Evolutionary conservation across 306 rosid species (phyloP).

Genomic region (Psophocarpus tetragonolobus): DNA sequence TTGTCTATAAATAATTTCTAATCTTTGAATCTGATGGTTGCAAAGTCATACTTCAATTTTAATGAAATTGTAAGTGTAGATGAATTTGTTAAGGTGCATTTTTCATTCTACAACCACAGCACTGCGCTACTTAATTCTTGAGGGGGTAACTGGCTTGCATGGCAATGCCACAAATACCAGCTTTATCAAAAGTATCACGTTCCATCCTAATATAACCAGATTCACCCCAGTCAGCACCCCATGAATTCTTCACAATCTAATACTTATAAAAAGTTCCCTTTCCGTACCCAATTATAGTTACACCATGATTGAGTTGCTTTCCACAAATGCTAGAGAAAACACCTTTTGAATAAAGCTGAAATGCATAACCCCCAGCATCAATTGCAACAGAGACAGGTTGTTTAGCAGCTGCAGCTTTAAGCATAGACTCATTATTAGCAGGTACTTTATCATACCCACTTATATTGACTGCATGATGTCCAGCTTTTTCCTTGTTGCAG

Average conservation of each 20-base stretch:
- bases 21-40: slow-evolving; percentile 25
- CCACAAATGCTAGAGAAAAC: slow-evolving; percentile 60
- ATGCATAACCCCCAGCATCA: slow-evolving; percentile 50
- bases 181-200: slow-evolving; percentile 28
- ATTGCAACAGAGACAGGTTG: slow-evolving; percentile 74
- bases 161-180: slow-evolving; percentile 77
- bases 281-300: slow-evolving; percentile 68
- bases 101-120: slow-evolving; percentile 9
- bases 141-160: slow-evolving; percentile 69
- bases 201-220: slow-evolving; percentile 61
- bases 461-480: slow-evolving; percentile 38
- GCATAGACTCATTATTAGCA: slow-evolving; percentile 43
- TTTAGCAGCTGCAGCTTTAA: slow-evolving; percentile 61
- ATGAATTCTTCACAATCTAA: slow-evolving; percentile 81
- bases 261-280: slow-evolving; percentile 39
- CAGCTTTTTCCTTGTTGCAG: slow-evolving; percentile 41
- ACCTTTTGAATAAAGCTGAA: slow-evolving; percentile 70
- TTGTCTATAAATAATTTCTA: neutral
- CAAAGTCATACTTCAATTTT: slow-evolving; percentile 9
- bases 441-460: slow-evolving; percentile 64
- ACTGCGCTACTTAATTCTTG: slow-evolving; percentile 24
- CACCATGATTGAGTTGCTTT: slow-evolving; percentile 68
- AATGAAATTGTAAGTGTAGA: neutral
- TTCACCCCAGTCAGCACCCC: slow-evolving; percentile 81
- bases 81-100: slow-evolving; percentile 13